Conservation (phyloP, 139 green algal species). For the Dunaliella sp. region DNA sequence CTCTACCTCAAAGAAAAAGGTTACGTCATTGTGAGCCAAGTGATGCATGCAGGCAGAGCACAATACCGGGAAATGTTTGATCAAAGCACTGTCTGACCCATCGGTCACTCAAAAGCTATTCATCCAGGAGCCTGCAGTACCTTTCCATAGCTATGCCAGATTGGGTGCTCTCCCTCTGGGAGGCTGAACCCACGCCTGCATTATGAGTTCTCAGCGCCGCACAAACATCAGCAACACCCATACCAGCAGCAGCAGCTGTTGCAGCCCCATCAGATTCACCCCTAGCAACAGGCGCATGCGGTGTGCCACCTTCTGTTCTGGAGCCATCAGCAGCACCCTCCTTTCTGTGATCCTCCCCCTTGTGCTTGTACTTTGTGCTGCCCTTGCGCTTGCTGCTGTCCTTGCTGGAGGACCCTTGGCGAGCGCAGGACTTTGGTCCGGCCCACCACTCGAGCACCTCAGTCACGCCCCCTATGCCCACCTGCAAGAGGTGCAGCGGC, state of each 20-base stretch:
- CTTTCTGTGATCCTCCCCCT: background rate
- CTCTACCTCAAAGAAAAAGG: too few relatives aligned
- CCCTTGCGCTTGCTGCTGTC: too few relatives aligned
- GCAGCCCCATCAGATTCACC: background rate
- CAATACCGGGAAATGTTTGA: background rate
- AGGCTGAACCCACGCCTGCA: background rate
- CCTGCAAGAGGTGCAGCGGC: too few relatives aligned
- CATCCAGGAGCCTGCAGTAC: background rate
- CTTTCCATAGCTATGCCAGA: background rate
- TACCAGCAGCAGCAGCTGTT: background rate
- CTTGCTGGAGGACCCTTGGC: background rate
- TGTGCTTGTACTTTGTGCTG: too few relatives aligned
- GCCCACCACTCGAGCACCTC: background rate
- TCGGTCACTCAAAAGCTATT: too few relatives aligned
- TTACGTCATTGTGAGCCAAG: too few relatives aligned
- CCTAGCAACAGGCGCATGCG: background rate
- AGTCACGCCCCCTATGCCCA: background rate
- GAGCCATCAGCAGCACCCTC: background rate
- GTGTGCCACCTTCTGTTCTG: background rate
- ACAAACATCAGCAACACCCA: background rate
- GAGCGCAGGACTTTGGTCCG: background rate
- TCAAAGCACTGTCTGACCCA: background rate
- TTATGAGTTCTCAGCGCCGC: background rate
- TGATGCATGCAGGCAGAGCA: background rate
- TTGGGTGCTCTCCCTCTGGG: background rate